Evolutionary conservation across 148 eudicot species (phyloP).

Genomic region (Persicaria maculosa): DNA sequence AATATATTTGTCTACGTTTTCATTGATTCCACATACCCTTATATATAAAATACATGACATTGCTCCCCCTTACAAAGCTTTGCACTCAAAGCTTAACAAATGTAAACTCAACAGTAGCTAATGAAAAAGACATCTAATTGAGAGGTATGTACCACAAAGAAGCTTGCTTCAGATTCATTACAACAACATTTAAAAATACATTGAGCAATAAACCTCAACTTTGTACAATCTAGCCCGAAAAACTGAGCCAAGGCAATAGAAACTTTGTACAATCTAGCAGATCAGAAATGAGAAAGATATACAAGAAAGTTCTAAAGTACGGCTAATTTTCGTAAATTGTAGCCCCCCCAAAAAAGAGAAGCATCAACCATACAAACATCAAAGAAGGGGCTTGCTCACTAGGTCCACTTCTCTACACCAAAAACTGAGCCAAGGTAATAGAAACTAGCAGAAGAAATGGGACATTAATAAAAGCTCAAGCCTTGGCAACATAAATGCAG

Average conservation of each 20-base stretch:
- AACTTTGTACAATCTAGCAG: background rate
- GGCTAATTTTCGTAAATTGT: background rate
- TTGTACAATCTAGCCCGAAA: too few relatives aligned
- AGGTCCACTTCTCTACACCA: background rate
- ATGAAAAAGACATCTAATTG: too few relatives aligned
- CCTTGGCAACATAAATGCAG: background rate
- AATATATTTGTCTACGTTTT: too few relatives aligned
- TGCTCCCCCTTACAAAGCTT: too few relatives aligned
- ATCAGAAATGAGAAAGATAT: background rate
- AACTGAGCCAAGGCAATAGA: too few relatives aligned
- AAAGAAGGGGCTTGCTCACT: background rate
- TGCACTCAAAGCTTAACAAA: too few relatives aligned
- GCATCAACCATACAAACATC: background rate
- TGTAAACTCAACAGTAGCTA: too few relatives aligned
- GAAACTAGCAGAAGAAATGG: background rate
- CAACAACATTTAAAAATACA: too few relatives aligned
- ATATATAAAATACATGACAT: too few relatives aligned
- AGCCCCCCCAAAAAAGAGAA: background rate
- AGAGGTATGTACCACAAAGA: too few relatives aligned
- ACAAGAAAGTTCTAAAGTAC: background rate
- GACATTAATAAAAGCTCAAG: background rate
- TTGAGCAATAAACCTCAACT: background rate
- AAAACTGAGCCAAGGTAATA: background rate
- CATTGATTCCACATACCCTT: too few relatives aligned
- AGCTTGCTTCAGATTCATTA: too few relatives aligned